phyloP scores from a whole-genome alignment of 306 rosid genomes.

The Herpetospermum pedunculosum region DNA sequence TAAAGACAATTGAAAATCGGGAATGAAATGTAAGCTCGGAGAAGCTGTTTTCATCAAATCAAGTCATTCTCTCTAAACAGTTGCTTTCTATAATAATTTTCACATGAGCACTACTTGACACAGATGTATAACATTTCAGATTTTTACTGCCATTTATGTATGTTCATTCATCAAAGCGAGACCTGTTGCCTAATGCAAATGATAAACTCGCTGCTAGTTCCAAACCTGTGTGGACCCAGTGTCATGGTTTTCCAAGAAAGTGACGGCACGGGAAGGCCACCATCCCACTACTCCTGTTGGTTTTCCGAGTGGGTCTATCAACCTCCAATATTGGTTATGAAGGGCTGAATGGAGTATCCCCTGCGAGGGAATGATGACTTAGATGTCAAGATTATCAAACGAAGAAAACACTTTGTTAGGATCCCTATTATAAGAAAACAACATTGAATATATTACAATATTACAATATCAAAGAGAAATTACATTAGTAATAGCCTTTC shows the following conservation, averaged over 20 bases:
- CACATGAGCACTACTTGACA: not conserved
- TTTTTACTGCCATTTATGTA: not conserved
- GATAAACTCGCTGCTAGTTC: not conserved
- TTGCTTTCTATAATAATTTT: not conserved
- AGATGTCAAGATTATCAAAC: not conserved
- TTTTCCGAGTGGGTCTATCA: constrained; percentile 68
- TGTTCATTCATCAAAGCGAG: not conserved
- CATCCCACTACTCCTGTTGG: constrained; percentile 83
- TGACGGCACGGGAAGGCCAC: constrained; percentile 89
- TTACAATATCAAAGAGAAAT: not conserved
- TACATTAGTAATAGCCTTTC: not conserved
- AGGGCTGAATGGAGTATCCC: constrained; percentile 72
- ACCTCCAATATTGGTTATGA: constrained; percentile 61
- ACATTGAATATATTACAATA: not conserved
- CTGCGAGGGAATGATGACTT: constrained; percentile 21
- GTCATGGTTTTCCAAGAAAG: constrained; percentile 79
- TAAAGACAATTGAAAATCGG: not conserved
- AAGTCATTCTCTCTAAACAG: not conserved
- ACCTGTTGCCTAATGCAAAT: not conserved
- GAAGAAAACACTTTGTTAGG: not conserved
- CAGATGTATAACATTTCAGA: not conserved
- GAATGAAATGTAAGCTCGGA: not conserved
- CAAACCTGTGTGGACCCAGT: constrained; percentile 81
- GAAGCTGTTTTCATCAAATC: not conserved
- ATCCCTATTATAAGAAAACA: not conserved